Conservation (phyloP, 768 basidiomycete species). For the Rhizopogon rudus region DNA sequence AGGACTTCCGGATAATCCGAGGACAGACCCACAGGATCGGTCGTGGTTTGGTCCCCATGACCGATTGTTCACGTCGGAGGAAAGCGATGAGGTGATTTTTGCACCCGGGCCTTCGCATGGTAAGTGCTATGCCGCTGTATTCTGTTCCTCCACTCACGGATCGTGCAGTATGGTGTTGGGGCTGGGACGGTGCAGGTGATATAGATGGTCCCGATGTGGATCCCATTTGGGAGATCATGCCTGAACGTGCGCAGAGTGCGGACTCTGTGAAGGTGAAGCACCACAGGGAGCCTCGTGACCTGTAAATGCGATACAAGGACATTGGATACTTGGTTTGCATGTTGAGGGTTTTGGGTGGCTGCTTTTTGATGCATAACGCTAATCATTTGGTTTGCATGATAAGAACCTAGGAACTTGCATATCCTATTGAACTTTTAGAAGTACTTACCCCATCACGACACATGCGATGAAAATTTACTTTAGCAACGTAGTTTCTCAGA, state of each 20-base stretch:
- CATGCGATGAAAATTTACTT: too few species aligned
- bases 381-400: too few species aligned
- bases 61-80: constrained; percentile 86
- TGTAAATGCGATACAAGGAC: constrained; percentile 9
- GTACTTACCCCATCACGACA: too few species aligned
- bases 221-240: constrained; percentile 91
- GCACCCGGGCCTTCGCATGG: constrained; percentile 80
- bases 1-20: constrained; percentile 94
- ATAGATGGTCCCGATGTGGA: constrained; percentile 97
- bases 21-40: constrained; percentile 96
- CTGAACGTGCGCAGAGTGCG: constrained; percentile 51
- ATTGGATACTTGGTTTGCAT: neutral
- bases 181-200: constrained; percentile 98
- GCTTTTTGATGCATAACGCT: too few species aligned
- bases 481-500: too few species aligned
- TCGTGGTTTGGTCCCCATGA: constrained; percentile 98
- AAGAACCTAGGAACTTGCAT: too few species aligned
- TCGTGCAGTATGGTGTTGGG: constrained; percentile 94
- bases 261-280: constrained; percentile 72
- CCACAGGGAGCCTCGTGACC: constrained; percentile 37
- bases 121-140: constrained; percentile 24
- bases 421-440: too few species aligned
- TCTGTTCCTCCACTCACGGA: neutral
- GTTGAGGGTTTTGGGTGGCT: neutral
- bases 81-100: constrained; percentile 74